Evolutionary conservation across 352 stramenopile species (phyloP), one percentile per base, ranked within the genome.

Genomic region (Globisporangium rhizosaccharum): DNA sequence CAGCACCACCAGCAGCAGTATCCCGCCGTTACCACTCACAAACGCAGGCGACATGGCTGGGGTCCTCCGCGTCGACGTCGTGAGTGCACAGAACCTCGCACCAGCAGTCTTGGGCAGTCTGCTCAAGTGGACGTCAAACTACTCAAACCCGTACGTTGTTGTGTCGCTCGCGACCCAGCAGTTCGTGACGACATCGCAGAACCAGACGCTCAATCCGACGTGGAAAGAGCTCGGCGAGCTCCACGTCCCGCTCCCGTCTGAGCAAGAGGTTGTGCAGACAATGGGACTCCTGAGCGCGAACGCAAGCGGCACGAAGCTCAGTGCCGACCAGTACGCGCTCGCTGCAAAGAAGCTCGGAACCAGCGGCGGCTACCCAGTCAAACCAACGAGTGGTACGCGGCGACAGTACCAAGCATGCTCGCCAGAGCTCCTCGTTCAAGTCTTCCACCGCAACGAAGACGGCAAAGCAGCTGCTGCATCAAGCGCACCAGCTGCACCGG

Each of bases 81-180:
- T 86, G 2, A 65, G 70, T 23, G 79, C 79, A n/a, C 74, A 77
- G 17, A 86, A 84, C 45, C 58, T 90, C 26, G 67, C 68, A 33
- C 73, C 77, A 1, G 79, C 79, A n/a, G 73, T 90, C 48, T 53
- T 87, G 2, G 79, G 79, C 26, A 86, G 73, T 53, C 44, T 90
- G 50, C 65, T 90, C 59, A 86, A 83, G 33, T 90, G 79, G 79
- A 85, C 77, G 10, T 66, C 79, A 2, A 87, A 70, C 53, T 87
- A 82, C 63, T 77, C 79, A 17, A 90, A 87, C 52, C 75, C 79
- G 51, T 90, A 82, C 57, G 73, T 79, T 1, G 77, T 82, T 30
- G 57, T 86, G n/a, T 79, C 69, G 26, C 67, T 90, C 30, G 67
- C 73, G 47, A 73, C 61, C 51, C 75, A 85, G 50, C 67, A 70